Base-by-base conservation (phyloP, 805 yeast species). In the Wickerhamomyces ciferrii region DNA sequence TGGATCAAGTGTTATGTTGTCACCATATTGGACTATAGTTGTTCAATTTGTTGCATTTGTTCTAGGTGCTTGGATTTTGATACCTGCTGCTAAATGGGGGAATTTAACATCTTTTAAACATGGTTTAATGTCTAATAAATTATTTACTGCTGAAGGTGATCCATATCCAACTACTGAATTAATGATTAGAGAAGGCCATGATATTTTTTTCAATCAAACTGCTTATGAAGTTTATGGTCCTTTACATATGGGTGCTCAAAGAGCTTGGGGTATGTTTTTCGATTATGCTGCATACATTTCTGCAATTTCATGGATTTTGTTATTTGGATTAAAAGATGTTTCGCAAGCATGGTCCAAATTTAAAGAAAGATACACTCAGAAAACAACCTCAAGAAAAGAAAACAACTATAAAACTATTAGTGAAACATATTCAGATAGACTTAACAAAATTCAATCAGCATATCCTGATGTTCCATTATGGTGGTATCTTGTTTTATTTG, bases 271-370 rank as follows among this genome's bases (percentile, higher is more conserved):
- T 53, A 73, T 74, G 53, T 74, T 76, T 45, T 76, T 75, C 51
- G 81, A 75, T 51, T 76, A 73, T 50, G 80, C 79, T 1, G 77
- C 79, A 0, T 76, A 75, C 51, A 55, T 70, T 2, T 70, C 77
- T 51, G 79, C 80, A 1, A 52, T 75, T 5, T 60, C 66, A 1
- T 75, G 79, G 79, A 70, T 75, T 3, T 45, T 5, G 40, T 54
- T 23, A 17, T 63, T 63, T 50, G 67, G 65, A 6, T 52, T 42
- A 27, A 42, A 48, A 6, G 63, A 61, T 37, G 29, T 62, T 27
- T 48, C 70, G 71, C 43, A 37, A 5, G 41, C 38, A 2, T 43
- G 23, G 21, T 15, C 8, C 2, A 43, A 38, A 31, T 43, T 43
- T 18, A 43, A 43, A 43, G 19, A 37, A 21, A 37, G 45, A 43